These are phyloP conservation scores for Remersonia thermophila DNA, from an alignment of 2,329 filamentous ascomycete species.

Conservation along the genomic window DNA sequence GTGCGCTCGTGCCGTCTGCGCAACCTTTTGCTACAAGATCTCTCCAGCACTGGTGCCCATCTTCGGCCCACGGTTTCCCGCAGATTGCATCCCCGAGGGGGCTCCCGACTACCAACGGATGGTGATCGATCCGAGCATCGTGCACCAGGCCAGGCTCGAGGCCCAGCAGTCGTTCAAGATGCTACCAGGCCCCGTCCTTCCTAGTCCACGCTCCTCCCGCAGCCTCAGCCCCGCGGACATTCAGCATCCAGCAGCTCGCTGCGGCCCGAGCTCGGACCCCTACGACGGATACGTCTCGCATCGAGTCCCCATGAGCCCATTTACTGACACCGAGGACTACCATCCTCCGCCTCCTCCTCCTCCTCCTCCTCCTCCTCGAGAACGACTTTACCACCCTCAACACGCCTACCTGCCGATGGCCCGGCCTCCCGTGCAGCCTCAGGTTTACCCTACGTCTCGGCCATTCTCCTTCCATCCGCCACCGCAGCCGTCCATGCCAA, in stretches of 20 bases:
- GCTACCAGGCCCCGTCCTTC: slow-evolving; percentile 4
- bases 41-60: slow-evolving; percentile 78
- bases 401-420: not conserved
- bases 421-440: too few species aligned
- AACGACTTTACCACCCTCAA: slow-evolving; percentile 4
- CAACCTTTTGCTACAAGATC: slow-evolving; percentile 80
- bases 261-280: slow-evolving; percentile 24
- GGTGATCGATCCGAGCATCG: slow-evolving; percentile 48
- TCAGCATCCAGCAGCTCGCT: slow-evolving; percentile 1
- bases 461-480: not conserved
- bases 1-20: slow-evolving; percentile 75
- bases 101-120: slow-evolving; percentile 53
- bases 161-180: slow-evolving; percentile 31
- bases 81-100: slow-evolving; percentile 53
- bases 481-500: slow-evolving; percentile 1
- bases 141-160: slow-evolving; percentile 39
- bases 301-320: slow-evolving; percentile 14
- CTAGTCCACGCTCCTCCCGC: slow-evolving; percentile 8
- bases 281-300: slow-evolving; percentile 29
- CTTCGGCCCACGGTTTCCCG: slow-evolving; percentile 73
- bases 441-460: not conserved
- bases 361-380: too few species aligned
- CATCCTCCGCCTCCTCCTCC: too few species aligned
- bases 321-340: too few species aligned
- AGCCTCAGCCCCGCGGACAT: slow-evolving; percentile 7